These are phyloP conservation scores for Haplosporangium sp. DNA, from an alignment of 371 early-diverging fungal genomes.

Conservation along the genomic window DNA sequence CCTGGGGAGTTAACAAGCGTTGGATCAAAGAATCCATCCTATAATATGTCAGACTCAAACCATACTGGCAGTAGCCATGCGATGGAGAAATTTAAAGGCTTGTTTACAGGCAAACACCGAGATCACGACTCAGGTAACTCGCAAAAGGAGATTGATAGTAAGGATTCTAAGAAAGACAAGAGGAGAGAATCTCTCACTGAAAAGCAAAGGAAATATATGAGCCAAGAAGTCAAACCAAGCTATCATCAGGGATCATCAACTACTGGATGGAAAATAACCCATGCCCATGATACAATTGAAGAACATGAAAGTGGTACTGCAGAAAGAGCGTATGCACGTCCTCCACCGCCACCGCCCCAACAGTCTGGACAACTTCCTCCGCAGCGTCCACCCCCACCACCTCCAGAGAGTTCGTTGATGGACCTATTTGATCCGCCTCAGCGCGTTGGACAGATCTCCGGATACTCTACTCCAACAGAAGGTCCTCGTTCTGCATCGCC, in stretches of 20 bases:
- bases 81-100: slow-evolving; percentile 45
- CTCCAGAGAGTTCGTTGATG: slow-evolving; percentile 45
- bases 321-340: slow-evolving; percentile 22
- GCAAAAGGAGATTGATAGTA: slow-evolving; percentile 9
- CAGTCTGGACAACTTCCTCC: slow-evolving; percentile 17
- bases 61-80: slow-evolving; percentile 18
- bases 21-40: slow-evolving; percentile 17
- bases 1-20: slow-evolving; percentile 33
- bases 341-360: slow-evolving; percentile 23
- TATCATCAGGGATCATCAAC: slow-evolving; percentile 20
- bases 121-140: slow-evolving; percentile 21
- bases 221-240: slow-evolving; percentile 27
- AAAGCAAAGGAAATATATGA: slow-evolving; percentile 47
- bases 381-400: slow-evolving; percentile 42
- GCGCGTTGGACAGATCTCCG: slow-evolving; percentile 19
- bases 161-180: slow-evolving; percentile 23
- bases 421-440: slow-evolving; percentile 42
- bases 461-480: slow-evolving; percentile 21
- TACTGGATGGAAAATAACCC: slow-evolving; percentile 14
- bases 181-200: slow-evolving; percentile 39
- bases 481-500: slow-evolving; percentile 43
- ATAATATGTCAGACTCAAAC: not conserved
- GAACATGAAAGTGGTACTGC: slow-evolving; percentile 12
- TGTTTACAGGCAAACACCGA: slow-evolving; percentile 33
- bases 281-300: slow-evolving; percentile 9